phyloP scores from a whole-genome alignment of 208 protist genomes.

The Tritrichomonas musculus region DNA sequence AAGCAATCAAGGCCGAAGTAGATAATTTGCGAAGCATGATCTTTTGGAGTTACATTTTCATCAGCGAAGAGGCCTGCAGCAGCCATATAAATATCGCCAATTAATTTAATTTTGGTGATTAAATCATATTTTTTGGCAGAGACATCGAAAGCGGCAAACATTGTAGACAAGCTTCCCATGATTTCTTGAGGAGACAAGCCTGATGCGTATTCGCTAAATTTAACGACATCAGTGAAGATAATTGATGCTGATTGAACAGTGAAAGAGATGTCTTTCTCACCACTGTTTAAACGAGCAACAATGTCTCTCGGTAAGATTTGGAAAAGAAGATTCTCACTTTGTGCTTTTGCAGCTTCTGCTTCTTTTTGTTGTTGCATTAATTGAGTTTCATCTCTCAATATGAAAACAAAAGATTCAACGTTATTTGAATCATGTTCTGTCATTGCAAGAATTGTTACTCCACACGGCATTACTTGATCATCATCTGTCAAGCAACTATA shows the following conservation, averaged over 20 bases:
- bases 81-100: too few relatives aligned
- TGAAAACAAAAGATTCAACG: background rate
- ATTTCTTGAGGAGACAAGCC: background rate
- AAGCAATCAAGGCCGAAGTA: too few relatives aligned
- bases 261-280: background rate
- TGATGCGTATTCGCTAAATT: background rate
- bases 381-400: background rate
- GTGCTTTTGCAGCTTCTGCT: background rate
- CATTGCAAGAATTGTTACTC: background rate
- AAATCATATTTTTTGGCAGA: too few relatives aligned
- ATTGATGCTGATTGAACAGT: background rate
- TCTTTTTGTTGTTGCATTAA: background rate
- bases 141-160: background rate
- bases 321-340: background rate
- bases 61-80: too few relatives aligned
- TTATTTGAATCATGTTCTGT: too few relatives aligned
- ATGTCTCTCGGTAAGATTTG: background rate
- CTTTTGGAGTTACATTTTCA: too few relatives aligned
- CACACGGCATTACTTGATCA: background rate
- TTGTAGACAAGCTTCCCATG: background rate
- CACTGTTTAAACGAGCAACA: background rate
- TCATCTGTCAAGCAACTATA: background rate
- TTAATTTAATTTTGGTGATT: too few relatives aligned
- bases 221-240: background rate
- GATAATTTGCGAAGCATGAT: too few relatives aligned